phyloP scores from a whole-genome alignment of 305 asterid species.

The Plantago rigida region DNA sequence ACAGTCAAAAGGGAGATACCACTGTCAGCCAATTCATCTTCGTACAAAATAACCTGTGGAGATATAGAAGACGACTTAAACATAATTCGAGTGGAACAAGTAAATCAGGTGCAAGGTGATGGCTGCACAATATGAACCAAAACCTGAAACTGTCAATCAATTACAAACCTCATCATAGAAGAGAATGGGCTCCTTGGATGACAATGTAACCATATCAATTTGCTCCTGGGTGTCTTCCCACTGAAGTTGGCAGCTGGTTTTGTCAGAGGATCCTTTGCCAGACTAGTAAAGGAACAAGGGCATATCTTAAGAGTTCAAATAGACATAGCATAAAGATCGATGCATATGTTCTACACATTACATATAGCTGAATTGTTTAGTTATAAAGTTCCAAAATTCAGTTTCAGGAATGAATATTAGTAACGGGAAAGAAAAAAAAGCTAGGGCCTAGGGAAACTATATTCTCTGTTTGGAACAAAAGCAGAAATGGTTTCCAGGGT shows the following conservation, averaged over 20 bases:
- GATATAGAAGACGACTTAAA: constrained; percentile 20
- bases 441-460: not conserved
- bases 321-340: constrained; percentile 22
- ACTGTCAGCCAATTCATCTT: constrained; percentile 94
- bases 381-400: constrained; percentile 7
- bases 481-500: too few relatives aligned
- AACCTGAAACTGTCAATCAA: constrained; percentile 22
- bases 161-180: constrained; percentile 81
- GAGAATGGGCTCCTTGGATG: constrained; percentile 83
- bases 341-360: constrained; percentile 1
- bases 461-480: too few relatives aligned
- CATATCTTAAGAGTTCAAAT: constrained; percentile 25
- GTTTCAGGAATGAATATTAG: not conserved
- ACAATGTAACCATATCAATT: constrained; percentile 71
- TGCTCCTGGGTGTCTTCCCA: constrained; percentile 78
- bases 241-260: constrained; percentile 35
- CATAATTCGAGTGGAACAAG: constrained; percentile 8
- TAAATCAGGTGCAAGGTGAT: constrained; percentile 17
- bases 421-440: not conserved
- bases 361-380: constrained; percentile 11
- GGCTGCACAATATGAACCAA: constrained; percentile 17
- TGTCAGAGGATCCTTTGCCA: constrained; percentile 38
- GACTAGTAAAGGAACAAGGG: constrained; percentile 43
- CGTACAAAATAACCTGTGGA: constrained; percentile 72
- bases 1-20: constrained; percentile 90